Conservation (phyloP, 306 rosid genomes). For the Acacia confusa region DNA sequence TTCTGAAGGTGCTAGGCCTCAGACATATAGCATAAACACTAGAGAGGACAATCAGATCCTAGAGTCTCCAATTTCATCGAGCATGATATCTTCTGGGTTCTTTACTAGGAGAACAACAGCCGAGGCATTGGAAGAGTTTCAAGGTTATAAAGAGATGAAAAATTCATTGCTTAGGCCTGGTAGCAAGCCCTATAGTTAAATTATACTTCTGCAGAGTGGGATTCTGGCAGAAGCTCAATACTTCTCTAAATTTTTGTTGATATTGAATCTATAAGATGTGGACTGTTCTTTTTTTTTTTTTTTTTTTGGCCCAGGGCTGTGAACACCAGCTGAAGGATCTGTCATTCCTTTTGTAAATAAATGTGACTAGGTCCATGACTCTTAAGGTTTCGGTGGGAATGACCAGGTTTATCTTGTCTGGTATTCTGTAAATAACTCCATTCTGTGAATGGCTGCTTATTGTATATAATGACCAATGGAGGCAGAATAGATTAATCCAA, state of each 20-base stretch:
- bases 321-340: constrained; percentile 16
- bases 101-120: constrained; percentile 54
- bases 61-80: constrained; percentile 37
- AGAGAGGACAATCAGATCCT: constrained; percentile 41
- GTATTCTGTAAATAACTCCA: constrained; percentile 27
- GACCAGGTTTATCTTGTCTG: constrained; percentile 6
- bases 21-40: constrained; percentile 34
- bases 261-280: constrained; percentile 23
- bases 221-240: not conserved
- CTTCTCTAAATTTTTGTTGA: constrained; percentile 8
- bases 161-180: constrained; percentile 51
- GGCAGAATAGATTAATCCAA: constrained; percentile 17
- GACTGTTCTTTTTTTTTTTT: constrained; percentile 34
- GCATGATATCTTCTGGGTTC: constrained; percentile 47
- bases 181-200: constrained; percentile 40
- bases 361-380: constrained; percentile 24
- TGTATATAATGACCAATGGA: constrained; percentile 27
- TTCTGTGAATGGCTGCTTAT: not conserved
- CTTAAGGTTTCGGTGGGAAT: constrained; percentile 14
- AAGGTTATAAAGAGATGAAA: constrained; percentile 70
- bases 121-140: constrained; percentile 88
- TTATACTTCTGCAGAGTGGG: constrained; percentile 14
- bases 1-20: constrained; percentile 34
- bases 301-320: not conserved
- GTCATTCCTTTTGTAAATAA: constrained; percentile 34